Conservation (phyloP, 495 filamentous ascomycete genomes). For the Hypoxylon crocopeplum region DNA sequence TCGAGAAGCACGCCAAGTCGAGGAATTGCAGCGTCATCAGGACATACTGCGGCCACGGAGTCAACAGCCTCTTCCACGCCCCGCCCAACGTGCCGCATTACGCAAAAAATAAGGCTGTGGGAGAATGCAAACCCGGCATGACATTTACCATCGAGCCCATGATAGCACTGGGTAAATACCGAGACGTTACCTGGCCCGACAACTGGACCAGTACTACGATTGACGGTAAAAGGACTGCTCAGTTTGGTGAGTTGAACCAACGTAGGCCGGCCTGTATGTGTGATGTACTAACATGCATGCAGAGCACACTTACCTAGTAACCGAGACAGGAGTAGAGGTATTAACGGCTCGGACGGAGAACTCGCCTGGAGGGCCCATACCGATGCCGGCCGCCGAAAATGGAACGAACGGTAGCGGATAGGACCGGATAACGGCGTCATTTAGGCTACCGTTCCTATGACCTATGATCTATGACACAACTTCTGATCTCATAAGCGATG, state of each 20-base stretch:
- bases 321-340: conserved; percentile 91
- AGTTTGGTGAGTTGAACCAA: conserved; percentile 65
- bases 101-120: conserved; percentile 88
- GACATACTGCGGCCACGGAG: conserved; percentile 89
- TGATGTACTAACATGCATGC: conserved; percentile 10
- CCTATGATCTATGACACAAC: not conserved
- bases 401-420: conserved; percentile 22
- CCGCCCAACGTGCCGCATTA: conserved; percentile 89
- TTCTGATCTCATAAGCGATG: no score
- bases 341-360: conserved; percentile 81
- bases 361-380: conserved; percentile 84
- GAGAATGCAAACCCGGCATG: conserved; percentile 86
- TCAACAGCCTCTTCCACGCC: conserved; percentile 85
- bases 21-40: conserved; percentile 82
- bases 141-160: conserved; percentile 94
- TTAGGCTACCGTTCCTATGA: not conserved
- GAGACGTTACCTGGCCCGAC: conserved; percentile 87
- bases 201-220: conserved; percentile 87
- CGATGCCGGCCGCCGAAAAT: conserved; percentile 60
- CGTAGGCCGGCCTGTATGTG: not conserved
- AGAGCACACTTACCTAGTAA: conserved; percentile 96
- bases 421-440: not conserved
- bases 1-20: conserved; percentile 84
- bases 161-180: conserved; percentile 82
- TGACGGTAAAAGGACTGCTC: conserved; percentile 82